A percentile compares a stretch with the other conserved stretches of the same genome.
These are phyloP conservation scores for Graphiopsis chlorocephala DNA, from an alignment of 2,329 filamentous ascomycete genomes.

Conservation along the genomic window DNA sequence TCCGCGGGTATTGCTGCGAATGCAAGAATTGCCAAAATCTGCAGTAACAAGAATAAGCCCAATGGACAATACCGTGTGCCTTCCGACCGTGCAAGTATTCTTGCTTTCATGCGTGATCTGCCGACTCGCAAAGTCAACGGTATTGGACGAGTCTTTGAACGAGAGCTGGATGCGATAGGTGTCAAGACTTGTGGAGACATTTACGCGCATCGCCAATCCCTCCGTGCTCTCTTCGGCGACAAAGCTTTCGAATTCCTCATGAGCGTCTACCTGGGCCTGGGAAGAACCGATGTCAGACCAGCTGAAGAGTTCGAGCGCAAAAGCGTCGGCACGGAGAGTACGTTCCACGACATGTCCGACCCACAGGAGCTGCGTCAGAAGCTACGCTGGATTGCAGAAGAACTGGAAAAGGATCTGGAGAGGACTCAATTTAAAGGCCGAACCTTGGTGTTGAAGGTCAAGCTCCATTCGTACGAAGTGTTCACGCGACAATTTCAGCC, in stretches of 20 bases:
- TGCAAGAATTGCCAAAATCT: constrained; percentile 90
- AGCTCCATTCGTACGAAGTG: constrained; percentile 91
- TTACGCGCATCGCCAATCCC: constrained; percentile 68
- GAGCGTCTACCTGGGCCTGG: constrained; percentile 79
- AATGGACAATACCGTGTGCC: constrained; percentile 84
- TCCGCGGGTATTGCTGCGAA: constrained; percentile 95
- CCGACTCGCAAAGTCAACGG: constrained; percentile 91
- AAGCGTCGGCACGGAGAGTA: constrained; percentile 89
- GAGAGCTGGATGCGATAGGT: constrained; percentile 83
- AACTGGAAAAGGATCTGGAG: constrained; percentile 80
- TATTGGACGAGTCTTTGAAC: constrained; percentile 88
- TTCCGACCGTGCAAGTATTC: constrained; percentile 69
- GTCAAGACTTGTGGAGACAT: constrained; percentile 88
- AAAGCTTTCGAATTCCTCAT: constrained; percentile 88
- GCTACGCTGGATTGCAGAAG: constrained; percentile 75
- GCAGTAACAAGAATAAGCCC: constrained; percentile 92
- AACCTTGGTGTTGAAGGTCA: constrained; percentile 89
- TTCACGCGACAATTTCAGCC: constrained; percentile 76
- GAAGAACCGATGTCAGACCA: constrained; percentile 79
- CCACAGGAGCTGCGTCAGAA: constrained; percentile 69
- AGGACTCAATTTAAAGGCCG: constrained; percentile 80
- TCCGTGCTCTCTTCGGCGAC: constrained; percentile 80
- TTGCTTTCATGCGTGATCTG: constrained; percentile 80
- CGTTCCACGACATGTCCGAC: constrained; percentile 76
- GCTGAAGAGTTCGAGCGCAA: constrained; percentile 89